Evolutionary conservation across 2,329 filamentous ascomycete genomes (phyloP), one percentile per base, ranked within the genome.

Genomic region (Emergomyces pasteurianus): DNA sequence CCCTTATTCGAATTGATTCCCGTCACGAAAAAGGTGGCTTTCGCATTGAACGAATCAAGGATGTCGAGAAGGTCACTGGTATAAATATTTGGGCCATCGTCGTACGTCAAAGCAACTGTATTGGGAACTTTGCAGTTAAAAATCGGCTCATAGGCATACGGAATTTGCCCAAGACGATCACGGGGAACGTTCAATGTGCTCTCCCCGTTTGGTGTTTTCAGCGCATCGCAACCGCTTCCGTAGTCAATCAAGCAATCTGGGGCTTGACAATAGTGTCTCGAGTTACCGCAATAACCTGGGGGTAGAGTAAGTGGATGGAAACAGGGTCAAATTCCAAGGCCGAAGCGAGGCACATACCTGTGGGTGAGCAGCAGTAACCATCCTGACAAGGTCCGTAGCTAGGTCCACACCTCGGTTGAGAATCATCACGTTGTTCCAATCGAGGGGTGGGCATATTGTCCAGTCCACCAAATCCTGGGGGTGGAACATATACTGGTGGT

Each of bases 11-110:
- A 79, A 63, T 78, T 79, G 58, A 77, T 72, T 3, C 79, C 79
- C 14, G 75, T 83, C 63, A 88, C 77, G 71, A 87, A 88, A 70
- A 89, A 89, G 1, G 86, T 88, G 1, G 84, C 86, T 64, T 83
- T 85, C 16, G 83, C 84, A 34, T 80, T 75, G 67, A 86, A 85
- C 31, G 74, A 76, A 62, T 79, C 78, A 53, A 88, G 77, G 59
- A 86, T 76, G 66, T 87, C 81, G 14, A 88, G 77, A 14, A 88
- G 78, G 63, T 85, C 80, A 47, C 74, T 72, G 1, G 85, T 88
- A 70, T 84, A 86, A 23, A 78, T 71, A 64, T 81, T 82, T 26
- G 85, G 86, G 1, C 86, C 86, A 69, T 88, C 86, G 65, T 88
- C 86, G 65, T 82, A 88, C 0, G 85, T 88, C 60, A 88, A 70